Percentiles rank a stretch among this genome's conserved stretches.
These are phyloP conservation scores for Coriolopsis trogii DNA, from an alignment of 1,284 basidiomycete species.

Conservation along the genomic window DNA sequence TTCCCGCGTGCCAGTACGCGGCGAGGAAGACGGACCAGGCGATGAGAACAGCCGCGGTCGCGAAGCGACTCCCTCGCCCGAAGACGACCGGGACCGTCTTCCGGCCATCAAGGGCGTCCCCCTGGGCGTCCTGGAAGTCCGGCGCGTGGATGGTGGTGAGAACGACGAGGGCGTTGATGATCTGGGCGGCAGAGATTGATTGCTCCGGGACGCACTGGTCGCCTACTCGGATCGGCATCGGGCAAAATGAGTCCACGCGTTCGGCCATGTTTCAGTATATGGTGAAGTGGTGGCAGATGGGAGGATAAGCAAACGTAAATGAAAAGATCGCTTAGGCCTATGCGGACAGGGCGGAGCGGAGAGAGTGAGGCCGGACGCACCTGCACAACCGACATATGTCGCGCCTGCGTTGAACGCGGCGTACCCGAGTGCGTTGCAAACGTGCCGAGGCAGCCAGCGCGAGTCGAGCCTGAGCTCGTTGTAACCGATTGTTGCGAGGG, in stretches of 20 bases:
- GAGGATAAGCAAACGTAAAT: no score
- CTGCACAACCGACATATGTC: constrained; percentile 17
- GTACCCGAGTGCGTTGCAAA: constrained; percentile 39
- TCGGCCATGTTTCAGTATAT: not conserved
- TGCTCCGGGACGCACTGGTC: constrained; percentile 14
- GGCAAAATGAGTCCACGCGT: not conserved
- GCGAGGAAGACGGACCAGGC: constrained; percentile 11
- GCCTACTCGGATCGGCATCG: not conserved
- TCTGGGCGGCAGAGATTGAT: constrained; percentile 24
- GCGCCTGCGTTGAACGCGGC: constrained; percentile 30
- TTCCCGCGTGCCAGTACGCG: constrained; percentile 1
- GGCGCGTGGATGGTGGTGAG: constrained; percentile 45
- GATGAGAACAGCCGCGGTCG: not conserved
- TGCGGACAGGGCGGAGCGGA: not conserved
- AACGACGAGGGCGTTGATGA: constrained; percentile 34
- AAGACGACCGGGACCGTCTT: constrained; percentile 41
- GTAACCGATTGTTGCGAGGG: constrained; percentile 36
- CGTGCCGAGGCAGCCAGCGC: constrained; percentile 39
- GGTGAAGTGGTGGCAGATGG: no score
- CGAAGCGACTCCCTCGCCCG: constrained; percentile 22
- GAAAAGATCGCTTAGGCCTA: not conserved
- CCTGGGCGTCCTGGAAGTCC: constrained; percentile 44
- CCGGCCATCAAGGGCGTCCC: constrained; percentile 39
- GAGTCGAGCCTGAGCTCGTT: constrained; percentile 39
- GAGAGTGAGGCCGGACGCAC: constrained; percentile 1